Base-by-base conservation (phyloP, 2,329 filamentous ascomycete genomes). In the Byssothecium circinans region DNA sequence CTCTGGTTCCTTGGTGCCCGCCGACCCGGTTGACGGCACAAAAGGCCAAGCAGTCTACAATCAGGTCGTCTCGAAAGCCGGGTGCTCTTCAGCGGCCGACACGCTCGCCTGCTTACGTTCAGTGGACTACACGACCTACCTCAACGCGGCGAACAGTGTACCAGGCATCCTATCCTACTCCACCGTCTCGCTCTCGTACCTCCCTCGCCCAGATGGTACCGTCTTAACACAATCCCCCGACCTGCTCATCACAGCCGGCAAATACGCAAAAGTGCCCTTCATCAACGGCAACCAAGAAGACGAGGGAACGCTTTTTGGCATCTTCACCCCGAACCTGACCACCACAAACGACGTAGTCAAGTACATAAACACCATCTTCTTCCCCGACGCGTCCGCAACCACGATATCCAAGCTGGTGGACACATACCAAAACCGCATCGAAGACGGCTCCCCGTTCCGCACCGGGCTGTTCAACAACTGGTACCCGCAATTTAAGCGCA, bases 261-360 rank as follows among this genome's bases (percentile, higher is more conserved):
- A 77, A 51, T 85, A 82, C 53, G 78, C 82, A 7, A 75, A 77
- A 11, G 79, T 86, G 0, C 83, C 83, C 2, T 78, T 85, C 62
- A 85, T 86, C 46, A 79, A 87, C 32, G 87, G 88, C 34, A 81
- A 89, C 62, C 86, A 90, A 68, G 87, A 91, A 73, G 88, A 92
- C 62, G 88, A 92, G 68, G 87, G 88, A 15, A 90, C 88, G 0
- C 69, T 91, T 2, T 90, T 91, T 64, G 76, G 84, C 4, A 75
- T 91, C 27, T 85, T 86, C 66, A 86, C 88, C 54, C 64, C 70
- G 25, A 89, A 91, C 64, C 73, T 91, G 41, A 87, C 81, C 8
- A 86, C 78, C 1, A 82, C 78, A 0, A 70, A 71, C 1, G 70
- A 82, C 5, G 57, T 91, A 0, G 76, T 83, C 27, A 71, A 78